Conservation (phyloP, 106 monocot species). For the Hemerocallis citrina region DNA sequence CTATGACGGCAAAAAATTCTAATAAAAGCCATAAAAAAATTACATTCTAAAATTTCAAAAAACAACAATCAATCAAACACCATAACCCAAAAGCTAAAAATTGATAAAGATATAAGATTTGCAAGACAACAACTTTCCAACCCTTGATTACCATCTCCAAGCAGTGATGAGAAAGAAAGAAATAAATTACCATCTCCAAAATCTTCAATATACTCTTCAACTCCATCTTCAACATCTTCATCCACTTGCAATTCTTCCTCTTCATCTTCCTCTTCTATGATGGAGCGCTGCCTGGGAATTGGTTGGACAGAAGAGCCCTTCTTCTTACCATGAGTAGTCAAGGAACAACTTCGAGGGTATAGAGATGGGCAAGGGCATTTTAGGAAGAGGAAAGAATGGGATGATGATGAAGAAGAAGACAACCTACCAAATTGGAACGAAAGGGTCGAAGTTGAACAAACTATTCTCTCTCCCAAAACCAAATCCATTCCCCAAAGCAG, state of each 20-base stretch:
- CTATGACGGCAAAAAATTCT: too few relatives aligned
- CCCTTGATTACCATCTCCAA: too few relatives aligned
- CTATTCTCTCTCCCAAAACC: neutral
- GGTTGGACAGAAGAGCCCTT: constrained; percentile 10
- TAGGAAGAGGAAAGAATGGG: neutral
- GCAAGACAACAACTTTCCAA: too few relatives aligned
- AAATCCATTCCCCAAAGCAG: neutral
- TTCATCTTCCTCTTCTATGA: constrained; percentile 10
- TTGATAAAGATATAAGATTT: too few relatives aligned
- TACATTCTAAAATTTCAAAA: too few relatives aligned
- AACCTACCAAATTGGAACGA: neutral
- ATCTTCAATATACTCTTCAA: constrained; percentile 22
- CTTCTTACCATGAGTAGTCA: constrained; percentile 20
- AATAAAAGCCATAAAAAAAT: too few relatives aligned
- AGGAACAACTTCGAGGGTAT: constrained; percentile 11
- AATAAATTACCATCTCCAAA: constrained; percentile 18
- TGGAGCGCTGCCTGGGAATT: constrained; percentile 6
- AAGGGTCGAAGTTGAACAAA: neutral
- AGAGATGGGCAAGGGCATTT: constrained; percentile 8
- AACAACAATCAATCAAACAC: too few relatives aligned
- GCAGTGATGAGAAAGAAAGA: too few relatives aligned
- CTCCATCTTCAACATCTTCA: constrained; percentile 11
- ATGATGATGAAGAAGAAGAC: neutral
- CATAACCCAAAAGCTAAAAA: too few relatives aligned
- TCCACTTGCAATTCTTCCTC: constrained; percentile 9